Evolutionary conservation across 805 yeast genomes (phyloP).

Genomic region (Metschnikowia rubicola): DNA sequence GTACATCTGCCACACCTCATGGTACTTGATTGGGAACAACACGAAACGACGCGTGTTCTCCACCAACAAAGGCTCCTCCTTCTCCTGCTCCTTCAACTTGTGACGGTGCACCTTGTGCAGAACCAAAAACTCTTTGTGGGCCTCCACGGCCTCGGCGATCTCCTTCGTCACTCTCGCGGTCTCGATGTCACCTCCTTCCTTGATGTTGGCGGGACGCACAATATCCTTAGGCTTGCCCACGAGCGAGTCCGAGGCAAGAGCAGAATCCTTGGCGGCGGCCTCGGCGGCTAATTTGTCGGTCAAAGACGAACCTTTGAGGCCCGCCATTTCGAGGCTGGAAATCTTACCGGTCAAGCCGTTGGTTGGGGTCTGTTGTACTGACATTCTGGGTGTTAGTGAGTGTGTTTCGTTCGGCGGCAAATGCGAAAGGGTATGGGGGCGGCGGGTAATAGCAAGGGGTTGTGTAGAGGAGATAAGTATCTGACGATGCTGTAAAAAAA

Average conservation of each 20-base stretch:
- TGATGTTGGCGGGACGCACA: conserved; percentile 17
- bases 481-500: background rate
- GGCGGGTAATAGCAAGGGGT: background rate
- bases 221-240: conserved; percentile 20
- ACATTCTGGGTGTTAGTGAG: conserved; percentile 6
- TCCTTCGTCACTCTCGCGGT: conserved; percentile 23
- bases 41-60: conserved; percentile 91
- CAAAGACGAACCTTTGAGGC: conserved; percentile 32
- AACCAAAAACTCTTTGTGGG: conserved; percentile 54
- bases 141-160: conserved; percentile 24
- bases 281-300: conserved; percentile 43
- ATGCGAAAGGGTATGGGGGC: conserved; percentile 1
- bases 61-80: conserved; percentile 80
- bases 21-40: conserved; percentile 92
- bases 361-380: conserved; percentile 45
- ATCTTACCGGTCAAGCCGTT: conserved; percentile 45
- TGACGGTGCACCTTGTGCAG: conserved; percentile 71
- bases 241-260: conserved; percentile 17
- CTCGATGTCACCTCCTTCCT: conserved; percentile 21
- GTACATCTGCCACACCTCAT: conserved; percentile 98
- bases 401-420: background rate
- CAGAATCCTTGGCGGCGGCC: conserved; percentile 18
- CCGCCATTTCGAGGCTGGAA: conserved; percentile 36
- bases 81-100: conserved; percentile 67
- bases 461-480: background rate